phyloP scores from a whole-genome alignment of 805 yeast species.

The Lachancea quebecensis region DNA sequence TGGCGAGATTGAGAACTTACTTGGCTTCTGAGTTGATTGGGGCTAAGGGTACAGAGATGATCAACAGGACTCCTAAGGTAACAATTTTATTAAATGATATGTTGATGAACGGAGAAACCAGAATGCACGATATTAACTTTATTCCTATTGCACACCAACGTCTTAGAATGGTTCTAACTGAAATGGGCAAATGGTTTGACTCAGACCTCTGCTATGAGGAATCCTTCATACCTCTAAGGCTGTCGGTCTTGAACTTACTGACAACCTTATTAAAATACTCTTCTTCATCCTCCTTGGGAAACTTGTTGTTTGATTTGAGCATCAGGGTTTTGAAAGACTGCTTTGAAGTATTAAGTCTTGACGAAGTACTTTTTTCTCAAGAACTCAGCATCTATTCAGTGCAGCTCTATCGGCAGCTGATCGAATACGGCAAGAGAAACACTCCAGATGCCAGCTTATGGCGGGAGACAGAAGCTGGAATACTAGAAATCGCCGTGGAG shows the following conservation, averaged over 20 bases:
- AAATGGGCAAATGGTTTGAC: slow-evolving; percentile 52
- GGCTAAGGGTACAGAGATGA: slow-evolving; percentile 37
- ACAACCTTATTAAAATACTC: no score
- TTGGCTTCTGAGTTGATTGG: slow-evolving; percentile 64
- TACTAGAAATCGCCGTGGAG: slow-evolving; percentile 41
- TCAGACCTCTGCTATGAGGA: slow-evolving; percentile 54
- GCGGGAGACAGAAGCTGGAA: slow-evolving; percentile 28
- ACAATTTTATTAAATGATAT: slow-evolving; percentile 42
- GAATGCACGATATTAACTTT: slow-evolving; percentile 15
- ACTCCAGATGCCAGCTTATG: slow-evolving; percentile 28
- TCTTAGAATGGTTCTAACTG: slow-evolving; percentile 51
- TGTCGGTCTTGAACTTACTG: slow-evolving; percentile 41
- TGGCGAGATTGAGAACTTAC: slow-evolving; percentile 45
- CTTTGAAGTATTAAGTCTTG: slow-evolving; percentile 28
- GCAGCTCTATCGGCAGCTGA: slow-evolving; percentile 34
- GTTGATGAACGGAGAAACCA: slow-evolving; percentile 27
- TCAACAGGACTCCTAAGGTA: slow-evolving; percentile 39
- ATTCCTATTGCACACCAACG: slow-evolving; percentile 58
- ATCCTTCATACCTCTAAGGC: slow-evolving; percentile 44
- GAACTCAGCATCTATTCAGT: slow-evolving; percentile 45
- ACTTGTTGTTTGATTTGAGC: slow-evolving; percentile 38
- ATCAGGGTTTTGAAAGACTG: slow-evolving; percentile 35
- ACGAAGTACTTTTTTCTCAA: slow-evolving; percentile 29
- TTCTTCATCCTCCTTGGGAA: slow-evolving; percentile 21
- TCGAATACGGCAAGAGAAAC: slow-evolving; percentile 7